phyloP scores from a whole-genome alignment of 2,329 filamentous ascomycete genomes.

The Colletotrichum coccodes region DNA sequence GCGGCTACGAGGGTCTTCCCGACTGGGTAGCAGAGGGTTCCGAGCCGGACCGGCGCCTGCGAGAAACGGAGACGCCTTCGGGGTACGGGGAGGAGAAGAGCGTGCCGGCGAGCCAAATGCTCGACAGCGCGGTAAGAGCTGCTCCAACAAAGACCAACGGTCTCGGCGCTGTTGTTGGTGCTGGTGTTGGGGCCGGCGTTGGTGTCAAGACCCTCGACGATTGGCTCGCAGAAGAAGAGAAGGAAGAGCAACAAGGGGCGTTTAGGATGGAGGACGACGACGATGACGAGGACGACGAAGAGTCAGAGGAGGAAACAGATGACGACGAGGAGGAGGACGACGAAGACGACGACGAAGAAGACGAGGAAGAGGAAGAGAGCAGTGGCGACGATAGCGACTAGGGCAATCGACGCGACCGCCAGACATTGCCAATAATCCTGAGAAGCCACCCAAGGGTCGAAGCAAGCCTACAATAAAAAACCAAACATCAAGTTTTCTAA shows the following conservation, averaged over 20 bases:
- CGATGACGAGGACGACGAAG: constrained; percentile 61
- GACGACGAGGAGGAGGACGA: constrained; percentile 58
- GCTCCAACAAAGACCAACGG: constrained; percentile 60
- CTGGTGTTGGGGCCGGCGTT: constrained; percentile 47
- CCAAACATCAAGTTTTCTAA: neutral
- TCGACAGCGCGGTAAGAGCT: constrained; percentile 65
- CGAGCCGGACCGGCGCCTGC: constrained; percentile 81
- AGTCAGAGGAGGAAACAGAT: constrained; percentile 61
- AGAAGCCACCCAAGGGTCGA: neutral
- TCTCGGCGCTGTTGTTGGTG: constrained; percentile 33
- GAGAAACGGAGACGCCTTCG: constrained; percentile 65
- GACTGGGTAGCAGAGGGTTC: constrained; percentile 84
- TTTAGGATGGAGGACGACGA: constrained; percentile 58
- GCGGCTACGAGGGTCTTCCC: constrained; percentile 82
- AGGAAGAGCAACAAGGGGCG: constrained; percentile 64
- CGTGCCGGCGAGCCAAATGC: constrained; percentile 69
- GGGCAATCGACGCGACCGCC: neutral
- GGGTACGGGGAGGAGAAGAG: constrained; percentile 52
- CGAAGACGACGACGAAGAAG: constrained; percentile 49
- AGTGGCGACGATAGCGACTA: constrained; percentile 46
- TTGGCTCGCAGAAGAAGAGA: constrained; percentile 84
- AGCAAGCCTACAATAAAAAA: neutral
- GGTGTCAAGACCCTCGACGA: constrained; percentile 87
- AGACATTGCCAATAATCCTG: neutral
- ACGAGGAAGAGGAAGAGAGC: constrained; percentile 56